phyloP scores from a whole-genome alignment of 768 basidiomycete genomes.

The Albatrellus ellisii region DNA sequence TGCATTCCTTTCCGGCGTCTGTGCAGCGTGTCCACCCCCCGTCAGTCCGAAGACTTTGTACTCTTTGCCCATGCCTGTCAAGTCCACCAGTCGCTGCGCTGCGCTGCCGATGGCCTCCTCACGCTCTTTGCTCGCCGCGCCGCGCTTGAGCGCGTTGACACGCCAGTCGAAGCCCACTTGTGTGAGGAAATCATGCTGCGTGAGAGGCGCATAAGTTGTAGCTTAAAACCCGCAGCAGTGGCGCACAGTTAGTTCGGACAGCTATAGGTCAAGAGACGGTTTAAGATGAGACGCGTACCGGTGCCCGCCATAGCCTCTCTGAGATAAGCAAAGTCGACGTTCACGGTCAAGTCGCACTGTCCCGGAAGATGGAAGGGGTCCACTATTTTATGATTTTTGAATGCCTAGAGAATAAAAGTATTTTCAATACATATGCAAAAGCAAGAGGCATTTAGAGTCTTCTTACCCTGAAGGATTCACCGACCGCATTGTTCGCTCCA shows the following conservation, averaged over 20 bases:
- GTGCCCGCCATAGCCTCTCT: slow-evolving; percentile 58
- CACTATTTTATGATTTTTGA: slow-evolving; percentile 76
- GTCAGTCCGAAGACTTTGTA: slow-evolving; percentile 69
- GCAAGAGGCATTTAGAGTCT: not conserved
- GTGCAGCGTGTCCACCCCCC: too few species aligned
- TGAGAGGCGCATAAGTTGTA: slow-evolving; percentile 48
- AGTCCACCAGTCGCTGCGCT: slow-evolving; percentile 64
- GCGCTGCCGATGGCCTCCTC: slow-evolving; percentile 40
- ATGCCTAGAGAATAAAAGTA: slow-evolving; percentile 42
- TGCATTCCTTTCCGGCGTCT: too few species aligned
- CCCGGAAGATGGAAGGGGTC: slow-evolving; percentile 81
- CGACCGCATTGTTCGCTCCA: slow-evolving; percentile 57
- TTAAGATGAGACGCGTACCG: slow-evolving; percentile 29
- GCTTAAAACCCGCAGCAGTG: slow-evolving; percentile 23
- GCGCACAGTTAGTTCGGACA: too few species aligned
- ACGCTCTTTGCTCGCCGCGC: slow-evolving; percentile 36
- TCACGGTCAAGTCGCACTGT: slow-evolving; percentile 85
- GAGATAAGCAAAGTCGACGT: slow-evolving; percentile 90
- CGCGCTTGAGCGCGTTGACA: slow-evolving; percentile 43
- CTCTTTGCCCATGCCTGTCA: slow-evolving; percentile 73
- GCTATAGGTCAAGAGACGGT: not conserved
- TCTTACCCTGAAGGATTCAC: slow-evolving; percentile 70
- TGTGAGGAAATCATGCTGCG: slow-evolving; percentile 68
- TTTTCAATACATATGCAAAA: slow-evolving; percentile 1
- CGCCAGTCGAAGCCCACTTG: slow-evolving; percentile 65